Evolutionary conservation across 2,329 filamentous ascomycete genomes (phyloP).

Genomic region (Fusarium aywerte): DNA sequence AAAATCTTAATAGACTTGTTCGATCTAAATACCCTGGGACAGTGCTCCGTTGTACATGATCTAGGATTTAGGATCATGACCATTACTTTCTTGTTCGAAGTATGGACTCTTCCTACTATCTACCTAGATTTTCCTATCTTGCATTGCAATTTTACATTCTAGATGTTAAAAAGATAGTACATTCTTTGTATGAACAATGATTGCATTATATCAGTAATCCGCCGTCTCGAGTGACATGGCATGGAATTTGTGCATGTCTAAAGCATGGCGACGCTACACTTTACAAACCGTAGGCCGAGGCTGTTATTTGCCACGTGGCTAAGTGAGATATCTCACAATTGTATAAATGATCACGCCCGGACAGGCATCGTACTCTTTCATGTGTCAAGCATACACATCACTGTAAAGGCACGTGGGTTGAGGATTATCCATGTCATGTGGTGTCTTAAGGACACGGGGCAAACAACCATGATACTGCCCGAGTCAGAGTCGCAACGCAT

Average conservation of each 20-base stretch:
- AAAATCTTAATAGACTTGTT: neutral
- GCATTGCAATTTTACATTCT: no score
- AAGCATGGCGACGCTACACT: neutral
- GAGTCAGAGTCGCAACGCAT: neutral
- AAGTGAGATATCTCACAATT: neutral
- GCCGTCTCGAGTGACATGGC: neutral
- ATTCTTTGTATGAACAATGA: neutral
- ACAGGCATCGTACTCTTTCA: neutral
- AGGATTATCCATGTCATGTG: constrained; percentile 19
- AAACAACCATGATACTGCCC: neutral
- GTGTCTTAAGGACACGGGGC: neutral
- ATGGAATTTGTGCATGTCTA: neutral
- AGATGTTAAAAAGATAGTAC: neutral
- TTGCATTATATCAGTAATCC: neutral
- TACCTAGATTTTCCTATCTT: neutral
- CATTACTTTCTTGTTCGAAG: neutral
- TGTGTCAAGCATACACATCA: neutral
- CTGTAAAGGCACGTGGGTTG: constrained; percentile 12
- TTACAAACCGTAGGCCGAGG: neutral
- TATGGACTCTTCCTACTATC: neutral
- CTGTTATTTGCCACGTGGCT: neutral
- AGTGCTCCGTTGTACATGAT: neutral
- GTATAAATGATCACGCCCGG: neutral
- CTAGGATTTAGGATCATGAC: neutral
- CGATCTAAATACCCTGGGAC: neutral